Conservation (phyloP, 2,329 filamentous ascomycete genomes). For the Colletotrichum abscissum region DNA sequence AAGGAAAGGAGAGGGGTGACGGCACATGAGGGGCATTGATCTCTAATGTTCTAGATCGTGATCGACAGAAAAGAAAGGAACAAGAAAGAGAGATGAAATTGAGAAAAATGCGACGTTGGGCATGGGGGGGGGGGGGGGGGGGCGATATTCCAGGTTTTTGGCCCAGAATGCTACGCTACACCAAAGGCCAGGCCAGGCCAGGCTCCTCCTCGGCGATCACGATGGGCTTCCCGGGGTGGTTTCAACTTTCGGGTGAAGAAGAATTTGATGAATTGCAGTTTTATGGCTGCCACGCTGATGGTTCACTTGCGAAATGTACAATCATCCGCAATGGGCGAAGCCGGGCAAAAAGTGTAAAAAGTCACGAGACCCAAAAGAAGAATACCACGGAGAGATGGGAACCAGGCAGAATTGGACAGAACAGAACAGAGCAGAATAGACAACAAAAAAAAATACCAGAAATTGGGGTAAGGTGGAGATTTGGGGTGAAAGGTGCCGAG, state of each 20-base stretch:
- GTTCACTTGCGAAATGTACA: not conserved
- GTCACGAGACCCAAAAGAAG: not conserved
- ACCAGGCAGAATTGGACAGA: no score
- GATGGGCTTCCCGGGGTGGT: not conserved
- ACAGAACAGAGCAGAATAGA: no score
- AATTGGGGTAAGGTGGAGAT: slow-evolving; percentile 32
- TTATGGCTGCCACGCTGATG: not conserved
- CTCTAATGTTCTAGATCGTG: slow-evolving; percentile 8
- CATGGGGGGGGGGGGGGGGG: not conserved
- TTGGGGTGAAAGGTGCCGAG: slow-evolving; percentile 24
- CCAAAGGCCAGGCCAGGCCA: not conserved
- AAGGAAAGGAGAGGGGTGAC: no score
- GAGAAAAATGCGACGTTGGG: not conserved
- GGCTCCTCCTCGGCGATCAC: not conserved
- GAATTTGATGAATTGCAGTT: not conserved
- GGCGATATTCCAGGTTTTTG: not conserved
- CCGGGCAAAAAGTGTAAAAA: not conserved
- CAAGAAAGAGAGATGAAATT: not conserved
- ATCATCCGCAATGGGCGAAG: no score
- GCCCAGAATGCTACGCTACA: not conserved
- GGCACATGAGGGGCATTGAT: no score
- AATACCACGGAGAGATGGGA: not conserved
- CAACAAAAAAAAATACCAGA: not conserved
- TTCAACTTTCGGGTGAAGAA: not conserved
- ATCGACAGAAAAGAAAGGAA: slow-evolving; percentile 1